Percentiles rank a stretch among this genome's conserved stretches.
Conservation (phyloP, 2,329 filamentous ascomycete species). For the Thelonectria olida region DNA sequence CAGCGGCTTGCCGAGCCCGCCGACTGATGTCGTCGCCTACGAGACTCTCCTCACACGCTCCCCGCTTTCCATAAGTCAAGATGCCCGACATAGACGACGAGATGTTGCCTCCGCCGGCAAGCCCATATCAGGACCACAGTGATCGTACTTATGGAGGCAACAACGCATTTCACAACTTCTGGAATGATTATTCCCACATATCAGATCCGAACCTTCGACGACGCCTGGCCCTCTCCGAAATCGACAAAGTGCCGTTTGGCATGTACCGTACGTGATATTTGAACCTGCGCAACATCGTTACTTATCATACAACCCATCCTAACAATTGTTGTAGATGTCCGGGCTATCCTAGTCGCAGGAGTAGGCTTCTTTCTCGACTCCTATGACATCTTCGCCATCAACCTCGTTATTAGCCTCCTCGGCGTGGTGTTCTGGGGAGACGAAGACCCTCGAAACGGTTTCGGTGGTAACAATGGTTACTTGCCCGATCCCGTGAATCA, state of each 20-base stretch:
- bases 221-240: slow-evolving; percentile 79
- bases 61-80: slow-evolving; percentile 34
- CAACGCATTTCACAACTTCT: slow-evolving; percentile 78
- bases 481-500: slow-evolving; percentile 74
- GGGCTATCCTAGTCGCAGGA: slow-evolving; percentile 78
- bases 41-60: slow-evolving; percentile 34
- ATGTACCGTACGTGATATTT: slow-evolving; percentile 64
- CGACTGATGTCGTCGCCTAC: slow-evolving; percentile 40
- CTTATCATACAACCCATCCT: slow-evolving; percentile 5
- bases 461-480: slow-evolving; percentile 61
- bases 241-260: slow-evolving; percentile 81
- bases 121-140: slow-evolving; percentile 37
- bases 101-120: slow-evolving; percentile 54
- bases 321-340: slow-evolving; percentile 60
- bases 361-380: slow-evolving; percentile 87
- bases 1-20: slow-evolving; percentile 8
- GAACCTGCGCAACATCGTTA: too few relatives aligned
- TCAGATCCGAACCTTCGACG: slow-evolving; percentile 80
- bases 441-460: slow-evolving; percentile 52
- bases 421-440: slow-evolving; percentile 80
- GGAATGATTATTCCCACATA: slow-evolving; percentile 73
- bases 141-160: slow-evolving; percentile 68
- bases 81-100: slow-evolving; percentile 47
- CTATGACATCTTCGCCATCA: slow-evolving; percentile 85
- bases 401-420: slow-evolving; percentile 75